A percentile compares a stretch with the other conserved stretches of the same genome.
phyloP scores from a whole-genome alignment of 1,139 yeast genomes.

The Taiozyma sp. region DNA sequence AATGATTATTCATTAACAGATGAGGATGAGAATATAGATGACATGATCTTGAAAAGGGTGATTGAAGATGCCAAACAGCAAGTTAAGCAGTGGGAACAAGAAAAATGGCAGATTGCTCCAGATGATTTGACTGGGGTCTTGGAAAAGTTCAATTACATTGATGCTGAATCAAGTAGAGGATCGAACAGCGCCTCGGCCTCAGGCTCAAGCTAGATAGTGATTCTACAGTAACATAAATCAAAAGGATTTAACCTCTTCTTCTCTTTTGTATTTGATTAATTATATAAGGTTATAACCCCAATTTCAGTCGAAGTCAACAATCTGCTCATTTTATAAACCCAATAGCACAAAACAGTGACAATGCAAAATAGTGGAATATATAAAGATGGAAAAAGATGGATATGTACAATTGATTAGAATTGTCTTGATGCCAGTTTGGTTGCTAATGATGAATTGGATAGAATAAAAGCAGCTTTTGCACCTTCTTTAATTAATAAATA shows the following conservation, averaged over 20 bases:
- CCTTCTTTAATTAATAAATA: neutral
- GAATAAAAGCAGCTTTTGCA: neutral
- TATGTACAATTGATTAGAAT: neutral
- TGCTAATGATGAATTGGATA: neutral
- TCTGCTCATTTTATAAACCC: neutral
- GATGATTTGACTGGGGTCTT: constrained; percentile 33
- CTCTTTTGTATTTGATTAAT: neutral
- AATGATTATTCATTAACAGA: constrained; percentile 9
- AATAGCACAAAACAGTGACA: neutral
- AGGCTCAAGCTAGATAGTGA: neutral
- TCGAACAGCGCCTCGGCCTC: neutral
- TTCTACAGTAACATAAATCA: neutral
- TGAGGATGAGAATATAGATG: constrained; percentile 12
- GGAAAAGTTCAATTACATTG: neutral
- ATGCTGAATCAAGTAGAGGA: neutral
- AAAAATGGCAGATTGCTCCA: constrained; percentile 36
- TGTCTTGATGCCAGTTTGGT: neutral
- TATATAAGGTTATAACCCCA: neutral
- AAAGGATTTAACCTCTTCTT: neutral
- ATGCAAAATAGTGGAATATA: neutral
- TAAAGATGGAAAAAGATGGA: neutral
- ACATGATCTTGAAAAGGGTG: constrained; percentile 6
- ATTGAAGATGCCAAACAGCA: constrained; percentile 25
- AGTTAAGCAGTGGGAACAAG: constrained; percentile 27
- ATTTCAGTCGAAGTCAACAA: neutral